A percentile compares a stretch with the other conserved stretches of the same genome.
phyloP scores from a whole-genome alignment of 2,329 filamentous ascomycete species.

The Coleophoma eucalyptorum region DNA sequence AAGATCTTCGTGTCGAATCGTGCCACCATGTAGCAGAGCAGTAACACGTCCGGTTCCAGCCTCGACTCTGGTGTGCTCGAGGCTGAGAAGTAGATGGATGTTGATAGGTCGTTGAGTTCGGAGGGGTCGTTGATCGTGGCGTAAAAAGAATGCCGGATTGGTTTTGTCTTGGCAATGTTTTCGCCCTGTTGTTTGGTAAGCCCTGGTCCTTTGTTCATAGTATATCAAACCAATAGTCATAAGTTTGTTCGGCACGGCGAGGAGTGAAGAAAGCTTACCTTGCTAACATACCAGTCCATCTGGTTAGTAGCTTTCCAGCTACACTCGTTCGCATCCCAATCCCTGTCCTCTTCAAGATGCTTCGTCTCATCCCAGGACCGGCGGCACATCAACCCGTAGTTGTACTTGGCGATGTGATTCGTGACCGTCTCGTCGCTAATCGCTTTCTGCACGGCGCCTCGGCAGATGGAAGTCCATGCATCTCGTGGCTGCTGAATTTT shows the following conservation, averaged over 20 bases:
- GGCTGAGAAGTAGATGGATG: too few relatives aligned
- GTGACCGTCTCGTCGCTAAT: neutral
- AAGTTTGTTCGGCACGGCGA: too few relatives aligned
- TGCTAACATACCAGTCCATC: neutral
- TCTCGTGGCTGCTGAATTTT: neutral
- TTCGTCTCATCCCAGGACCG: neutral
- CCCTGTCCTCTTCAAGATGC: neutral
- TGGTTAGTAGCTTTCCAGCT: neutral
- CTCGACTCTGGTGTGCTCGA: too few relatives aligned
- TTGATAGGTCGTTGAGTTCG: too few relatives aligned
- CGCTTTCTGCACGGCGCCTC: neutral
- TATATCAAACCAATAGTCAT: too few relatives aligned
- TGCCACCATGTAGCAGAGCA: neutral
- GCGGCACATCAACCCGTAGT: neutral
- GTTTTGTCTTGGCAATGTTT: too few relatives aligned
- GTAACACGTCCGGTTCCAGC: too few relatives aligned
- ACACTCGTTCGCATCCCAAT: neutral
- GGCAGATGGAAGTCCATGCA: neutral
- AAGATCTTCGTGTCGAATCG: neutral
- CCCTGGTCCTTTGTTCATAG: too few relatives aligned
- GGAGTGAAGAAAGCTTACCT: neutral
- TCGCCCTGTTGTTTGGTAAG: too few relatives aligned
- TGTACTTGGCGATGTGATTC: neutral
- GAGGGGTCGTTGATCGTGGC: too few relatives aligned
- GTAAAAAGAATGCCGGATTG: too few relatives aligned